phyloP scores from a whole-genome alignment of 2,329 filamentous ascomycete genomes.

The Leptosphaerulina australis region DNA sequence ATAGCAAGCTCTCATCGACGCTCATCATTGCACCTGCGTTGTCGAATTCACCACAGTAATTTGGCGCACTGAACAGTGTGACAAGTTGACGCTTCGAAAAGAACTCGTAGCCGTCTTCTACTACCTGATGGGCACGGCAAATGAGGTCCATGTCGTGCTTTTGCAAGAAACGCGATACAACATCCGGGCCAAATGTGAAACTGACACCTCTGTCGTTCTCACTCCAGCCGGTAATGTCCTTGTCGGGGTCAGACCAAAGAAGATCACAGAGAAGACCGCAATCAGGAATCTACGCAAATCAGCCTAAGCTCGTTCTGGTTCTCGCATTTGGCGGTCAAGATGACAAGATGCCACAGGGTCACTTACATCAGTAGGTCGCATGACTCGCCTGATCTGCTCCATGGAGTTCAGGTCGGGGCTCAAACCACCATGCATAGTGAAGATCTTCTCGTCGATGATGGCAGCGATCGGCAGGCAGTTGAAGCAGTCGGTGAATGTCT shows the following conservation, averaged over 20 bases:
- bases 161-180: constrained; percentile 95
- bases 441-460: constrained; percentile 99
- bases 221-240: constrained; percentile 98
- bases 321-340: not conserved
- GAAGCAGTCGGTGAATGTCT: constrained; percentile 99
- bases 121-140: constrained; percentile 97
- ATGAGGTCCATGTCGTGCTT: constrained; percentile 99
- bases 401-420: constrained; percentile 98
- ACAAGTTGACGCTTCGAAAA: constrained; percentile 98
- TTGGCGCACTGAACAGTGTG: constrained; percentile 95
- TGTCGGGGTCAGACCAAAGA: constrained; percentile 98
- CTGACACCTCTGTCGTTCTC: constrained; percentile 99
- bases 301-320: constrained; percentile 35
- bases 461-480: constrained; percentile 98
- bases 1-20: constrained; percentile 96
- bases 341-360: not conserved
- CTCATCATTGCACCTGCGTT: constrained; percentile 99
- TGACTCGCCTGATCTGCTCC: constrained; percentile 99
- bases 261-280: constrained; percentile 97
- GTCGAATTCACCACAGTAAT: constrained; percentile 99
- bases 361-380: constrained; percentile 98
- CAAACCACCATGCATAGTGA: constrained; percentile 98
- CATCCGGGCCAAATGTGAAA: constrained; percentile 97
- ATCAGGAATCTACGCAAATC: constrained; percentile 82
- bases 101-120: constrained; percentile 99